Evolutionary conservation across 2,329 filamentous ascomycete species (phyloP), one percentile per base, ranked within the genome.

Genomic region (Cladosporium sphaerospermum): DNA sequence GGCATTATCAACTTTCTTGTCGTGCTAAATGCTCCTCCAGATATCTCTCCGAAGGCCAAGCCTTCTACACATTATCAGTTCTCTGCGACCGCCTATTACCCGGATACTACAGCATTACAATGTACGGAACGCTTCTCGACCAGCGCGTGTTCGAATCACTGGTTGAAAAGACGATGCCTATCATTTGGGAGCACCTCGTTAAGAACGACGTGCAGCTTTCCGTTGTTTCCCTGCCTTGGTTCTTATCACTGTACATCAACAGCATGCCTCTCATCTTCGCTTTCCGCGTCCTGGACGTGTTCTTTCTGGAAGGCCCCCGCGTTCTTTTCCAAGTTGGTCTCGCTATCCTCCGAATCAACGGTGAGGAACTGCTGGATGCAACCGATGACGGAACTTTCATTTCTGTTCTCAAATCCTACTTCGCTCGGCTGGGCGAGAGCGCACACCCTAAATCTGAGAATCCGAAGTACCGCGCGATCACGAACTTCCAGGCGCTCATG

Each of bases 251-350:
- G 14, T 99, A 97, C 72, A 95, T 99, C 77, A 99, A 99, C 78
- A 97, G 92, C 1, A 99, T 99, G 93, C 93, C 93, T 4, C 78
- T 99, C 13, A 90, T 97, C 1, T 99, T 97, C 71, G 93, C 93
- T 43, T 99, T 97, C 70, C 82, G 93, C 53, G 93, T 99, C 45
- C 73, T 99, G 57, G 93, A 99, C 64, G 92, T 99, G 46, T 99
- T 99, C 75, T 99, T 99, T 71, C 82, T 99, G 39, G 93, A 99
- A 71, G 93, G 93, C 0, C 92, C 93, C 13, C 97, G 97, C 72
- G 93, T 97, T 1, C 76, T 99, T 9, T 99, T 99, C 72, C 93
- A 99, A 69, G 88, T 99, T 54, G 93, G 93, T 14, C 75, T 99
- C 57, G 93, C 93, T n/a, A 99, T 99, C 63, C 76, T 99, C 31